Evolutionary conservation across 768 basidiomycete genomes (phyloP).

Genomic region (Jaapia argillacea): DNA sequence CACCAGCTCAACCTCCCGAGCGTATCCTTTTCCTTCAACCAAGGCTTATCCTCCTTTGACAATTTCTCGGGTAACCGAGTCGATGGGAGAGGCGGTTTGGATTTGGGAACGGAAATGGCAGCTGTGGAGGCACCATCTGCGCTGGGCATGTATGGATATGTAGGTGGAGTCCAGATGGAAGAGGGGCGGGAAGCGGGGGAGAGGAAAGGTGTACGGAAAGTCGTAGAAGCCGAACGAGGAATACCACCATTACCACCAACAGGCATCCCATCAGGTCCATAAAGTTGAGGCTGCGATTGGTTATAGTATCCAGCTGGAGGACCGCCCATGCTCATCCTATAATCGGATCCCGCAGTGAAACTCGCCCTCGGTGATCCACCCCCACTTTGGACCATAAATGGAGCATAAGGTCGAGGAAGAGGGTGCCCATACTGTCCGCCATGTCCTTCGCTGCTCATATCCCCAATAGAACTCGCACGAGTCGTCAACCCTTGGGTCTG

Average conservation of each 20-base stretch:
- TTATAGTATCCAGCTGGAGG: too few relatives aligned
- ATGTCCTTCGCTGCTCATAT: slow-evolving; percentile 8
- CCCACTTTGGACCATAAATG: slow-evolving; percentile 28
- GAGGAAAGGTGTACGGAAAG: slow-evolving; percentile 62
- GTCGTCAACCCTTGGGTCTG: too few relatives aligned
- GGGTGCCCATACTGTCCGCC: slow-evolving; percentile 8
- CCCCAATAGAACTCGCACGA: too few relatives aligned
- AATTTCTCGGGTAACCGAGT: slow-evolving; percentile 46
- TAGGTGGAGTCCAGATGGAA: slow-evolving; percentile 51
- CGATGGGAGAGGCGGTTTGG: slow-evolving; percentile 31
- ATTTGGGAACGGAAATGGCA: slow-evolving; percentile 18
- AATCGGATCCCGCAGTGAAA: neutral
- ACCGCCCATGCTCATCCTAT: slow-evolving; percentile 2
- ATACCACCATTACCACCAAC: slow-evolving; percentile 12
- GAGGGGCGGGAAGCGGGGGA: slow-evolving; percentile 62
- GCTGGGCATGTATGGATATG: slow-evolving; percentile 6
- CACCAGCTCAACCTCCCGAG: slow-evolving; percentile 36
- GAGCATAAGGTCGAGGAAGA: slow-evolving; percentile 30
- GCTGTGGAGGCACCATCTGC: slow-evolving; percentile 13
- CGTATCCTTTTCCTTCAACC: slow-evolving; percentile 31
- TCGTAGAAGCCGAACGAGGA: slow-evolving; percentile 32
- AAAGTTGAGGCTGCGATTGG: slow-evolving; percentile 13
- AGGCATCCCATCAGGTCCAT: too few relatives aligned
- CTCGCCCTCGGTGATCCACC: neutral
- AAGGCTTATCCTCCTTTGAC: slow-evolving; percentile 37